Evolutionary conservation across 257 asterid species (phyloP), one percentile per base, ranked within the genome.

Genomic region (Knoxia roxburghii): DNA sequence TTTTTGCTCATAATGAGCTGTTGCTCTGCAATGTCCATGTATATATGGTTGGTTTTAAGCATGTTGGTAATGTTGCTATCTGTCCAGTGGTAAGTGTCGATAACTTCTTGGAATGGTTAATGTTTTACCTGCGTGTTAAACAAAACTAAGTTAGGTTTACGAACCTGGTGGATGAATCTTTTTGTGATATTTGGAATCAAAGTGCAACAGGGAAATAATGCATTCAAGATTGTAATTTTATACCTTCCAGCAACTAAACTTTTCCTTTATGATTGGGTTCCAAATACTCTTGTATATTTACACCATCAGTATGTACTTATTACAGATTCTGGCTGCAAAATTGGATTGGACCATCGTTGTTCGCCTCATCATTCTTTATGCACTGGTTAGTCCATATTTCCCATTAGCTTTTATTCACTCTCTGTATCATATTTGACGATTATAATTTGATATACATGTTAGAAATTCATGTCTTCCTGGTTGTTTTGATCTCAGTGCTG

Each of bases 281-380:
- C 21, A 13, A 40, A 46, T 68, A 5, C 69, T 56, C 27, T 8
- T 23, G 21, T 66, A 53, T 5, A 68, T 60, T 82, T 75, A 61
- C 64, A 63, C 40, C 24, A 48, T 55, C 40, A 52, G 29, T 71
- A 56, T 68, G 48, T 41, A 45, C 52, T 39, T 51, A 40, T 72
- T 73, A 75, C 93, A 94, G 99, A 80, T 94, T 94, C 80, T 94
- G 97, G 99, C 84, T 94, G 56, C 99, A 94, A 74, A 94, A 90
- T 65, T 94, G 97, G 99, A 92, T 85, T 61, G 96, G 99, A 14
- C 95, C 95, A 35, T 86, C 99, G n/a, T 76, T 88, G 65, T 81
- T 85, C 67, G 85, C 83, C 67, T 84, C 97, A 67, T 88, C 97
- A 74, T 85, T 88, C 63, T 78, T 85, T 76, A 81, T 85, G 85